Conservation (phyloP, 2,329 filamentous ascomycete genomes). For the Rutstroemia sp. region DNA sequence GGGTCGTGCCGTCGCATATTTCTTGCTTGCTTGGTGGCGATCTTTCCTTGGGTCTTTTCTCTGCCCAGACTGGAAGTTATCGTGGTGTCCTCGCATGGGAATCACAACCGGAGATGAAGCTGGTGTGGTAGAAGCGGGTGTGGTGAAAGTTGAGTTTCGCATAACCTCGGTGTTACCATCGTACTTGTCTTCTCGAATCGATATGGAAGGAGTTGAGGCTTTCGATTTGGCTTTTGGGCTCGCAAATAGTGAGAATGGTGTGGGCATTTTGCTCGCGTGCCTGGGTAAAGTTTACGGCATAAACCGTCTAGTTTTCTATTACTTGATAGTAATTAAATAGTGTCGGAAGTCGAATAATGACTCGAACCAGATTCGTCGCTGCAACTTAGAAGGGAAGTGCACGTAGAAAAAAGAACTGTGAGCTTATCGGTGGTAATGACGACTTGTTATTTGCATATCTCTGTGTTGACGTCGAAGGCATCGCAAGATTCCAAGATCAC, state of each 20-base stretch:
- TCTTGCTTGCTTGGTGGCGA: conserved; percentile 15
- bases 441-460: neutral
- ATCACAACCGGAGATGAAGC: conserved; percentile 15
- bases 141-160: neutral
- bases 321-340: conserved; percentile 6
- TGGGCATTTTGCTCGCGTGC: conserved; percentile 9
- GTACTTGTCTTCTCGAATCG: neutral
- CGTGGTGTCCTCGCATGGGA: conserved; percentile 21
- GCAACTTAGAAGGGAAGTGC: neutral
- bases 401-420: neutral
- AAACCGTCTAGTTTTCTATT: conserved; percentile 5
- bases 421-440: neutral
- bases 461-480: neutral
- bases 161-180: neutral
- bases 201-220: neutral
- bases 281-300: conserved; percentile 2
- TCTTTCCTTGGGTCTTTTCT: conserved; percentile 17
- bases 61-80: conserved; percentile 14
- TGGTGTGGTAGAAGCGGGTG: neutral
- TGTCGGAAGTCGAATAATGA: conserved; percentile 1
- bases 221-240: conserved; percentile 1
- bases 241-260: conserved; percentile 5
- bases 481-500: neutral
- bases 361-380: neutral
- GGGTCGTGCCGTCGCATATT: conserved; percentile 7